phyloP scores from a whole-genome alignment of 441 rosid genomes.

The Jatropha podagrica region DNA sequence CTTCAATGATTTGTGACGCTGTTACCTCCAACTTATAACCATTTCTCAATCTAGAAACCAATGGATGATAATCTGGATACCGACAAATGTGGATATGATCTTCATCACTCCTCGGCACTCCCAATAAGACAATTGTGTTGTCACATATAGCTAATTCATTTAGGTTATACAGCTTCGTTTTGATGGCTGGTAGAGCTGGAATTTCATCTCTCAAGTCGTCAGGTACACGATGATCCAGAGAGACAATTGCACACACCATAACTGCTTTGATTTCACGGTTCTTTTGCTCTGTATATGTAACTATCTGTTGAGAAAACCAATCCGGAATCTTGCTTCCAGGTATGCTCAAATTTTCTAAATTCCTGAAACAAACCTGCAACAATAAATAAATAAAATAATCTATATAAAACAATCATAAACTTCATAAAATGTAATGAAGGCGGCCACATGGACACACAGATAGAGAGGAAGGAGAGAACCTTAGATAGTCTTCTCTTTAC shows the following conservation, averaged over 20 bases:
- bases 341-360: slow-evolving; percentile 41
- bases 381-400: not conserved
- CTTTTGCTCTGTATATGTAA: slow-evolving; percentile 33
- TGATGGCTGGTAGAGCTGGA: slow-evolving; percentile 40
- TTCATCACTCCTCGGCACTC: slow-evolving; percentile 44
- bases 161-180: slow-evolving; percentile 34
- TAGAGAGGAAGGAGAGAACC: slow-evolving; percentile 32
- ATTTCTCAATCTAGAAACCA: slow-evolving; percentile 37
- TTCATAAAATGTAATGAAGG: not conserved
- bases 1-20: slow-evolving; percentile 11
- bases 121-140: slow-evolving; percentile 34
- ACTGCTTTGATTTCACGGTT: slow-evolving; percentile 45
- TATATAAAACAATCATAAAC: not conserved
- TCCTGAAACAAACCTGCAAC: slow-evolving; percentile 47
- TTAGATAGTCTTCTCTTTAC: slow-evolving; percentile 53
- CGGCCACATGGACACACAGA: not conserved
- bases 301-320: slow-evolving; percentile 45
- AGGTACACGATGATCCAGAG: slow-evolving; percentile 31
- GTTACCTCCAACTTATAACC: slow-evolving; percentile 34
- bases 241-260: slow-evolving; percentile 46
- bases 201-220: slow-evolving; percentile 32
- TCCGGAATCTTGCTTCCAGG: slow-evolving; percentile 59
- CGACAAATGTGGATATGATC: slow-evolving; percentile 60
- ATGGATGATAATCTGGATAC: slow-evolving; percentile 32
- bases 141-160: not conserved